Conservation (phyloP, 306 rosid genomes). For the Prunus armeniaca region DNA sequence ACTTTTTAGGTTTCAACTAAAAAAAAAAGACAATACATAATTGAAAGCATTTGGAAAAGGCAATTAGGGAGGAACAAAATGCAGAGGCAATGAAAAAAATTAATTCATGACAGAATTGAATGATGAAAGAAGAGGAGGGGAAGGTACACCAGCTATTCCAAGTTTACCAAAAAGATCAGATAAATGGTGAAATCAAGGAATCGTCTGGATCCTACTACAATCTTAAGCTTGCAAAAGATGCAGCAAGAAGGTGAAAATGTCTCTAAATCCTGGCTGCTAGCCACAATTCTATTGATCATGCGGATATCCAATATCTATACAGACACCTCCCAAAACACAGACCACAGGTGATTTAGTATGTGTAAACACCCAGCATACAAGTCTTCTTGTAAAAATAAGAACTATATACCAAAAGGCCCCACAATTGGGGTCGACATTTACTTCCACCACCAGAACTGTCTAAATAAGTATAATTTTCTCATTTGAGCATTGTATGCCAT, state of each 20-base stretch:
- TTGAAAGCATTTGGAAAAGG: background rate
- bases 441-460: constrained; percentile 80
- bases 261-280: background rate
- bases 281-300: background rate
- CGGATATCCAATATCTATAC: constrained; percentile 30
- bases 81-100: background rate
- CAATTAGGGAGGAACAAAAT: background rate
- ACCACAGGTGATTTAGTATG: constrained; percentile 26
- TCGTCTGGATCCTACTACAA: constrained; percentile 3
- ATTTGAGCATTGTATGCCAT: constrained; percentile 61
- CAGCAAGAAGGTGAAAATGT: background rate
- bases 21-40: background rate
- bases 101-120: background rate
- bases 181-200: background rate
- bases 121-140: background rate
- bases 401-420: constrained; percentile 36
- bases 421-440: constrained; percentile 15
- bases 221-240: background rate
- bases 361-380: background rate
- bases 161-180: background rate
- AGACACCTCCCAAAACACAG: constrained; percentile 28
- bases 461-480: constrained; percentile 67
- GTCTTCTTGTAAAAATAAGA: constrained; percentile 12
- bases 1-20: background rate
- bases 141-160: background rate